Percentiles rank a stretch among this genome's conserved stretches.
Evolutionary conservation across 805 yeast genomes (phyloP).

Genomic region (Wickerhamiella lipophila): DNA sequence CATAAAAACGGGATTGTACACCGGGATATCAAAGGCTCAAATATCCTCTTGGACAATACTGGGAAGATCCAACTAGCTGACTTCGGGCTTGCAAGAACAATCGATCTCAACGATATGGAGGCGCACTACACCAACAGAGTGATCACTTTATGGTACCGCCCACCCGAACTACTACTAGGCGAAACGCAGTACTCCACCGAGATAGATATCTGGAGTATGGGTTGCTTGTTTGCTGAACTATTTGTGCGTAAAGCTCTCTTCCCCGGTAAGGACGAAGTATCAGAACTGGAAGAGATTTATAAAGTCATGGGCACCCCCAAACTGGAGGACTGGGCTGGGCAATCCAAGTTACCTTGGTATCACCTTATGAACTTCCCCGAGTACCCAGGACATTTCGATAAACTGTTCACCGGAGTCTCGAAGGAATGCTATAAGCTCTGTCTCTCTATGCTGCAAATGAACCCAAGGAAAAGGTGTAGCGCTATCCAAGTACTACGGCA

Average conservation of each 20-base stretch:
- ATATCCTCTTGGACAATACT: slow-evolving; percentile 57
- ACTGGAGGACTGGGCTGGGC: slow-evolving; percentile 58
- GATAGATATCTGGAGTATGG: slow-evolving; percentile 95
- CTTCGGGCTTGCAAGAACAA: slow-evolving; percentile 70
- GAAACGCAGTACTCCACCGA: slow-evolving; percentile 81
- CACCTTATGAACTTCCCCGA: slow-evolving; percentile 58
- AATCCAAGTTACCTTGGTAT: slow-evolving; percentile 83
- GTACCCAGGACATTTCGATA: slow-evolving; percentile 30
- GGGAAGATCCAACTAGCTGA: slow-evolving; percentile 87
- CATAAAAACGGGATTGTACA: slow-evolving; percentile 55
- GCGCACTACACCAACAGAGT: slow-evolving; percentile 91
- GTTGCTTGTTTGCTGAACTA: slow-evolving; percentile 76
- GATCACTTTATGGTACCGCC: slow-evolving; percentile 93
- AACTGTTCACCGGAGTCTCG: slow-evolving; percentile 35
- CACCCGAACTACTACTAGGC: slow-evolving; percentile 86
- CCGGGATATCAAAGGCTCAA: slow-evolving; percentile 91
- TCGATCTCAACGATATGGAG: slow-evolving; percentile 27
- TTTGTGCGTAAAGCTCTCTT: slow-evolving; percentile 65
- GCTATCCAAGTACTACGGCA: slow-evolving; percentile 62
- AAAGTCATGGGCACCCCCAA: slow-evolving; percentile 81
- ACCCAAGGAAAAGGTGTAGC: slow-evolving; percentile 55
- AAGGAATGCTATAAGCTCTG: slow-evolving; percentile 49
- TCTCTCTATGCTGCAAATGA: slow-evolving; percentile 43
- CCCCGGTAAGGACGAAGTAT: slow-evolving; percentile 80
- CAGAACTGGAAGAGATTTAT: slow-evolving; percentile 66